Evolutionary conservation across 345 rosid species (phyloP).

Genomic region (Theobroma cacao): DNA sequence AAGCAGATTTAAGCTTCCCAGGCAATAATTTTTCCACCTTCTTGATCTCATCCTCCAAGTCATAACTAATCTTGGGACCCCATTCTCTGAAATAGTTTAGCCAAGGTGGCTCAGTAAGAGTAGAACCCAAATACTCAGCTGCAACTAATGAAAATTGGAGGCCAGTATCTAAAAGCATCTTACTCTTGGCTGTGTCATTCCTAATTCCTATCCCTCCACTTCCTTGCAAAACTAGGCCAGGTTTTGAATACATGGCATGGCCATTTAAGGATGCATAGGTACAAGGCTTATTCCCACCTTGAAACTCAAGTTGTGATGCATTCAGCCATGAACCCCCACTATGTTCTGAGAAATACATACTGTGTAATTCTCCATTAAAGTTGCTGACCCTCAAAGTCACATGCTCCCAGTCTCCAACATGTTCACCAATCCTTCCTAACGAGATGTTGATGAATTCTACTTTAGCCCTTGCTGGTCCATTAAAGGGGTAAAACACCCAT

Average conservation of each 20-base stretch:
- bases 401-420: constrained; percentile 95
- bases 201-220: constrained; percentile 54
- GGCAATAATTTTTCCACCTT: constrained; percentile 45
- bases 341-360: constrained; percentile 61
- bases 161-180: constrained; percentile 44
- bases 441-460: constrained; percentile 50
- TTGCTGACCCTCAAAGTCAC: constrained; percentile 73
- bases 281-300: constrained; percentile 50
- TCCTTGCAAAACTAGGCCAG: constrained; percentile 83
- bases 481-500: constrained; percentile 88
- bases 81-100: constrained; percentile 61
- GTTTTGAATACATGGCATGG: constrained; percentile 73
- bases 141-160: constrained; percentile 39
- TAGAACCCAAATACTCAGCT: constrained; percentile 50
- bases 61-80: constrained; percentile 74
- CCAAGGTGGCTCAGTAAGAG: constrained; percentile 56
- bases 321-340: constrained; percentile 71
- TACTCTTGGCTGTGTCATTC: constrained; percentile 72
- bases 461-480: constrained; percentile 72
- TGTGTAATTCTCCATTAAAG: constrained; percentile 58
- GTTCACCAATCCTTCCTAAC: constrained; percentile 71
- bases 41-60: constrained; percentile 36
- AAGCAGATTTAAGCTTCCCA: constrained; percentile 44
- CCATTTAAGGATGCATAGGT: constrained; percentile 68
- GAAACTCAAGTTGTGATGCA: constrained; percentile 61